A percentile compares a stretch with the other conserved stretches of the same genome.
Conservation (phyloP, 495 filamentous ascomycete genomes). For the Penicillium canescens region DNA sequence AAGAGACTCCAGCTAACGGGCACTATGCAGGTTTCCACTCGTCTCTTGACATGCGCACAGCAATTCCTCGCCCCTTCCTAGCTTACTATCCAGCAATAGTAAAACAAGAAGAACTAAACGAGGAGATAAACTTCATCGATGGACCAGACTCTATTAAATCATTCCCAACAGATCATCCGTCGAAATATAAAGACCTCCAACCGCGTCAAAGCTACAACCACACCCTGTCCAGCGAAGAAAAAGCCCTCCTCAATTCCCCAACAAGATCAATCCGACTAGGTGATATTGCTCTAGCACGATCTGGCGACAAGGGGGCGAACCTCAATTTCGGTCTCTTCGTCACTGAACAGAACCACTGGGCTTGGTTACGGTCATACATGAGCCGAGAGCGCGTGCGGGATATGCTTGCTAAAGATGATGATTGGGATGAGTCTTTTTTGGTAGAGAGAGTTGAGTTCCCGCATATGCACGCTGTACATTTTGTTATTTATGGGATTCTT, state of each 20-base stretch:
- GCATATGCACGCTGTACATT: constrained; percentile 44
- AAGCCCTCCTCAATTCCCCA: background rate
- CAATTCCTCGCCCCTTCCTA: constrained; percentile 28
- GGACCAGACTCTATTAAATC: background rate
- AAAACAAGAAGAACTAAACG: constrained; percentile 22
- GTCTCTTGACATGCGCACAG: constrained; percentile 31
- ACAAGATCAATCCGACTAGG: constrained; percentile 29
- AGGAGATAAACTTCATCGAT: constrained; percentile 21
- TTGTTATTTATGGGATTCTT: constrained; percentile 51
- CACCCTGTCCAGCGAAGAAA: background rate
- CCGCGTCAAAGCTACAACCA: constrained; percentile 22
- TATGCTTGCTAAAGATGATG: constrained; percentile 32
- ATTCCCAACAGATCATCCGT: constrained; percentile 18
- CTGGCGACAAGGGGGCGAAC: constrained; percentile 52
- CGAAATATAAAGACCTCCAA: constrained; percentile 10
- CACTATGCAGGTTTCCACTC: constrained; percentile 23
- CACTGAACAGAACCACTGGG: constrained; percentile 32
- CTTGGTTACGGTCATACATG: constrained; percentile 48
- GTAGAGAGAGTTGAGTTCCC: constrained; percentile 51
- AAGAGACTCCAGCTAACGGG: background rate
- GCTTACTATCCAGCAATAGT: constrained; percentile 35
- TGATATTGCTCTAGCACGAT: constrained; percentile 41
- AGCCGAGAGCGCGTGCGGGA: constrained; percentile 31
- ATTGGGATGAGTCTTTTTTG: constrained; percentile 36
- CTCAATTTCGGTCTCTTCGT: constrained; percentile 52